Conservation (phyloP, 2,329 filamentous ascomycete genomes). For the Diaporthe nobilis region DNA sequence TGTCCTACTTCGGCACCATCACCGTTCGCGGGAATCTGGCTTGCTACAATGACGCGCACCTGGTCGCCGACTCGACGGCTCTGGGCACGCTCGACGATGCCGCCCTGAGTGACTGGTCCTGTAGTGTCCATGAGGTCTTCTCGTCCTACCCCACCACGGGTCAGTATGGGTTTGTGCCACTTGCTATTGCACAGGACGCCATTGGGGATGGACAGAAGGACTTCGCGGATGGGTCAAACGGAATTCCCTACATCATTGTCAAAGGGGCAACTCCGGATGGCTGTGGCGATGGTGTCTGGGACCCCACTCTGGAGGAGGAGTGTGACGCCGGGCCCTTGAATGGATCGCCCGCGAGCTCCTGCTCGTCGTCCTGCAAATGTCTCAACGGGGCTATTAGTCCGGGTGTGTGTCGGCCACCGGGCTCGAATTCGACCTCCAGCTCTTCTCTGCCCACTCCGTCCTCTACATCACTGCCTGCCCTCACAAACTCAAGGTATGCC, state of each 20-base stretch:
- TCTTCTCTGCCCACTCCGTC: slow-evolving; percentile 37
- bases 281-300: slow-evolving; percentile 56
- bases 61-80: slow-evolving; percentile 54
- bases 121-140: slow-evolving; percentile 59
- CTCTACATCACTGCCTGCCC: slow-evolving; percentile 2
- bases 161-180: slow-evolving; percentile 53
- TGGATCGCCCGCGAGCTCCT: slow-evolving; percentile 51
- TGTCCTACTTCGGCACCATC: slow-evolving; percentile 56
- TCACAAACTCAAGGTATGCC: slow-evolving; percentile 33
- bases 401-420: slow-evolving; percentile 44
- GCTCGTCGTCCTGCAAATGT: slow-evolving; percentile 57
- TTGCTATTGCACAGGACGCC: slow-evolving; percentile 56
- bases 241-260: slow-evolving; percentile 59
- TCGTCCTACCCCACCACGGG: slow-evolving; percentile 54
- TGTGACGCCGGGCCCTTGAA: slow-evolving; percentile 56
- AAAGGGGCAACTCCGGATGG: slow-evolving; percentile 57
- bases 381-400: slow-evolving; percentile 48
- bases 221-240: slow-evolving; percentile 54
- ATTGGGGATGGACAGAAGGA: slow-evolving; percentile 51
- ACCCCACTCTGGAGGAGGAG: slow-evolving; percentile 54
- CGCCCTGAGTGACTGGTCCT: slow-evolving; percentile 58
- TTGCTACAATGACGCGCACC: slow-evolving; percentile 57
- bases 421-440: slow-evolving; percentile 39
- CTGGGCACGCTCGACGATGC: slow-evolving; percentile 53
- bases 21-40: slow-evolving; percentile 54